Base-by-base conservation (phyloP, 2,329 filamentous ascomycete species). In the Fusarium tupiense region DNA sequence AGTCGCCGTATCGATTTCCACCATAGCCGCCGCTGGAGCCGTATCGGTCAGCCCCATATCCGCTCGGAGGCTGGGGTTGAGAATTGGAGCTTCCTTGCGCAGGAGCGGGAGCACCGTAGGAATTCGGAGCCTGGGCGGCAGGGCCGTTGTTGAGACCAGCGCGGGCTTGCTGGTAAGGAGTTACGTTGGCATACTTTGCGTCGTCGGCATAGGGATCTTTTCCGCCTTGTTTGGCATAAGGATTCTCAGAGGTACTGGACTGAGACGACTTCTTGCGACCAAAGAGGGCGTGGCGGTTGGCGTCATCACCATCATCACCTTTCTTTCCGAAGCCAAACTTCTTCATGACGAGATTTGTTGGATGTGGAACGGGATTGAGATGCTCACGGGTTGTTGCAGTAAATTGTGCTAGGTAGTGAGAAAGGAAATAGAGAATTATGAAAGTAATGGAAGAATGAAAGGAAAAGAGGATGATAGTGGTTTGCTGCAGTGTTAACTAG, bases 261-360 rank as follows among this genome's bases (percentile, higher is more conserved):
- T 85, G 83, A 11, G 86, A 84, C 44, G 84, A 82, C 79, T 88
- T 89, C 83, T 89, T 89, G 73, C 85, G 83, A 73, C 87, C 83
- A 76, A 90, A 90, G 59, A 90, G 84, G 52, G 88, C 86, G 73
- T 83, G 83, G 64, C 87, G 85, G 74, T 82, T 86, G 62, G 83
- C 79, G 50, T 88, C 85, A 67, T 88, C 87, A 75, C 80, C 82
- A 60, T 88, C 87, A 61, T 86, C 84, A 56, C 80, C 81, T 79
- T 89, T 91, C 82, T 87, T 90, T 72, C 88, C 85, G 73, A 90
- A 87, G 56, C 88, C 87, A 75, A 91, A 90, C 76, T 88, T 90
- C 84, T 87, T 89, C 90, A 91, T 91, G 71, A 70, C 63, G 35
- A 57, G 43, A 46, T 61, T 29, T 35, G 40, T 59, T 46, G 56